Conservation (phyloP, 257 asterid species). For the Solanum phureja region DNA sequence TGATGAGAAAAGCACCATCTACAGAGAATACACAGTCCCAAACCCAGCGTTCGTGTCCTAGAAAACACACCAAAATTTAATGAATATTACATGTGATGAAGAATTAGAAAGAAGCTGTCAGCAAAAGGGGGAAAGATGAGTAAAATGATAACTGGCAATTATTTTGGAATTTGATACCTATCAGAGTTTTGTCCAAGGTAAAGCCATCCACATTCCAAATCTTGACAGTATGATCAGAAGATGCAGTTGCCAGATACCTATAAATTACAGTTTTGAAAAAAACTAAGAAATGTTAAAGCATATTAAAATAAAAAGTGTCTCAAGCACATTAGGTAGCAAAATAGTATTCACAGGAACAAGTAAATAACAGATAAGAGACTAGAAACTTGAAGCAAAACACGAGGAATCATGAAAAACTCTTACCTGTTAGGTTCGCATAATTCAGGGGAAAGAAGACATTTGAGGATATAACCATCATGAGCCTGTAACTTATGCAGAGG, state of each 20-base stretch:
- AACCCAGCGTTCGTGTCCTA: constrained; percentile 97
- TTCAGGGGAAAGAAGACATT: constrained; percentile 95
- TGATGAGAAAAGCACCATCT: constrained; percentile 86
- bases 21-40: constrained; percentile 98
- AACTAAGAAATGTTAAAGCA: background rate
- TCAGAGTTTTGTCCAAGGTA: constrained; percentile 74
- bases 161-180: constrained; percentile 25
- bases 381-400: background rate
- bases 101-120: background rate
- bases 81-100: background rate
- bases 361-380: background rate
- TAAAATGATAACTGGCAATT: background rate
- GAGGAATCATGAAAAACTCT: background rate
- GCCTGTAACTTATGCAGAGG: constrained; percentile 96
- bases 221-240: constrained; percentile 86
- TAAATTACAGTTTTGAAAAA: background rate
- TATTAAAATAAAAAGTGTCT: background rate
- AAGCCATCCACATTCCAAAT: constrained; percentile 97
- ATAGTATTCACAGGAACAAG: background rate
- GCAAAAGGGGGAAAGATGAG: background rate
- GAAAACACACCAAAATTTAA: constrained; percentile 4
- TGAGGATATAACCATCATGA: constrained; percentile 84
- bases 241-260: constrained; percentile 92
- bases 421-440: constrained; percentile 87
- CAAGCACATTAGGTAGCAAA: background rate